Conservation (phyloP, 2,329 filamentous ascomycete species). For the Fusarium sp. region DNA sequence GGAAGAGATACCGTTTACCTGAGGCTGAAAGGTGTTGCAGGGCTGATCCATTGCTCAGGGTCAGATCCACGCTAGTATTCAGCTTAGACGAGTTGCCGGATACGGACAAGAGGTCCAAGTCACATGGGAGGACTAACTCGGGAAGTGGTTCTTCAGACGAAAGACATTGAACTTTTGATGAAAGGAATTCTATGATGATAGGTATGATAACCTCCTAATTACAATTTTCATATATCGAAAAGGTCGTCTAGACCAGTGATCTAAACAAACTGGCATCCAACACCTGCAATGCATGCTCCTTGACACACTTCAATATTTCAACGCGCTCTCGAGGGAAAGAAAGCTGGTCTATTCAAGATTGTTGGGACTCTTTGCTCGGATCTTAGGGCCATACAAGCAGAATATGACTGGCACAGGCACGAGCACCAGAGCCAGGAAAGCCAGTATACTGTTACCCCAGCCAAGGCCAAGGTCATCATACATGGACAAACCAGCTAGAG, state of each 20-base stretch:
- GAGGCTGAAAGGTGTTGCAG: background rate
- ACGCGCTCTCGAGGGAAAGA: background rate
- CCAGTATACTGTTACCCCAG: constrained; percentile 59
- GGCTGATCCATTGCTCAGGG: background rate
- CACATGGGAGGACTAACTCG: background rate
- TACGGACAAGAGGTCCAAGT: background rate
- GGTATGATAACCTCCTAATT: background rate
- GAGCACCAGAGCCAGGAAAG: constrained; percentile 56
- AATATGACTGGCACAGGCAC: constrained; percentile 43
- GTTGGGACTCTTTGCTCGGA: constrained; percentile 39
- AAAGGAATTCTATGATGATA: background rate
- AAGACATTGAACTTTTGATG: background rate
- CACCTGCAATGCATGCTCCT: background rate
- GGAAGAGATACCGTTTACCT: background rate
- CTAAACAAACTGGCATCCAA: background rate
- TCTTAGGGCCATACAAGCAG: constrained; percentile 38
- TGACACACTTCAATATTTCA: background rate
- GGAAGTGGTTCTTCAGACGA: background rate
- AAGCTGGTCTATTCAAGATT: constrained; percentile 25
- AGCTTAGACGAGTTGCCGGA: background rate
- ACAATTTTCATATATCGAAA: background rate
- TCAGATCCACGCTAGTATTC: background rate
- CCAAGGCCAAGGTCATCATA: constrained; percentile 57
- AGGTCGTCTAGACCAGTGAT: background rate
- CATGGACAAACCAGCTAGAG: constrained; percentile 64